phyloP scores from a whole-genome alignment of 106 monocot species.

The Acorus calamus region DNA sequence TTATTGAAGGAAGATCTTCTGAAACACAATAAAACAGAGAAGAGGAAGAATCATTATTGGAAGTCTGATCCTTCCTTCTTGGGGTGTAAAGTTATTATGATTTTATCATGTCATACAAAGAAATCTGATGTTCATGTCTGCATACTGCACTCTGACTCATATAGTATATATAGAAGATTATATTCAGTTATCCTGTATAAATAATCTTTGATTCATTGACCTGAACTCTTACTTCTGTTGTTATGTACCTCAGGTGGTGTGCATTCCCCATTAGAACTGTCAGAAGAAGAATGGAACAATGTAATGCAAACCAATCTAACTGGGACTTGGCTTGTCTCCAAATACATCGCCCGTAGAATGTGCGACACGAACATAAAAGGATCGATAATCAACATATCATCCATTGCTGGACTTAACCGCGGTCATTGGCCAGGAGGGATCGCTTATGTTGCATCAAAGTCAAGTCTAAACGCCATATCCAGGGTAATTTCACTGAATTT shows the following conservation, averaged over 20 bases:
- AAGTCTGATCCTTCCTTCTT: too few species aligned
- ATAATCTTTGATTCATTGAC: too few species aligned
- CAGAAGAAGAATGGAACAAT: constrained; percentile 50
- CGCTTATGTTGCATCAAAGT: constrained; percentile 37
- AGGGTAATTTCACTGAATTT: constrained; percentile 21
- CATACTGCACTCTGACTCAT: too few species aligned
- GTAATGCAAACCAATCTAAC: constrained; percentile 43
- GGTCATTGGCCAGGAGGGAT: constrained; percentile 39
- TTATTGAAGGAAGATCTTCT: too few species aligned
- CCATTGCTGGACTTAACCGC: constrained; percentile 37
- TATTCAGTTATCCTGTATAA: too few species aligned
- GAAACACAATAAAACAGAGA: too few species aligned
- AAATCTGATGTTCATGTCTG: too few species aligned
- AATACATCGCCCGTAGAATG: constrained; percentile 42
- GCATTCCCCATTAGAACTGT: constrained; percentile 36
- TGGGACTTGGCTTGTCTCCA: constrained; percentile 59
- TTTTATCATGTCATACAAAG: too few species aligned
- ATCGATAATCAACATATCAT: constrained; percentile 56
- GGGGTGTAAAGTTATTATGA: too few species aligned
- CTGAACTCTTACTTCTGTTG: too few species aligned
- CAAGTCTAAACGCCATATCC: constrained; percentile 24
- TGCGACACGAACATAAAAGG: constrained; percentile 34
- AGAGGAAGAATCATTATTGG: too few species aligned
- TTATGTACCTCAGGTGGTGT: constrained; percentile 25
- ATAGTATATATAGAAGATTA: too few species aligned